These are phyloP conservation scores for Odonthalia washingtoniensis DNA, from an alignment of 31 red algal species.

Conservation along the genomic window DNA sequence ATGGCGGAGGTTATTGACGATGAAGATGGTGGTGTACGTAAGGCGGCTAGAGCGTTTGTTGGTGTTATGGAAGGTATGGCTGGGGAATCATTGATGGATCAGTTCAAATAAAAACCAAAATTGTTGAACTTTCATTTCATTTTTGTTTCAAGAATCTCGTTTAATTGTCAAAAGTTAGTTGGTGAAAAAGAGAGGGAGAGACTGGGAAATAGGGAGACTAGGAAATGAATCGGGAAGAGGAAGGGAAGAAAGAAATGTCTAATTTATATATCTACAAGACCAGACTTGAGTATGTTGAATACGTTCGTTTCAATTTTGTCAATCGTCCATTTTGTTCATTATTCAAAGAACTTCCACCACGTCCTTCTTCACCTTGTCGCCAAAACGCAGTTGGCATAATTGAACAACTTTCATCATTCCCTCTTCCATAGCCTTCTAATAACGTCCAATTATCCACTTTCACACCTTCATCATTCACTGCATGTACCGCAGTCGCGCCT, in stretches of 20 bases:
- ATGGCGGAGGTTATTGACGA: conserved; percentile 79
- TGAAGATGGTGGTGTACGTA: conserved; percentile 51
- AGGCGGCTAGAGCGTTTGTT: conserved; percentile 34
- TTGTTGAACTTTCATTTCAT: too few species aligned
- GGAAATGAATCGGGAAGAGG: too few species aligned
- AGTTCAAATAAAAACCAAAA: conserved; percentile 50
- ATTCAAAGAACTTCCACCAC: not conserved
- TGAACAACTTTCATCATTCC: conserved; percentile 41
- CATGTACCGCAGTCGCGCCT: conserved; percentile 11
- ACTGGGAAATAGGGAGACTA: too few species aligned
- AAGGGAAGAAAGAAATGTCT: too few species aligned
- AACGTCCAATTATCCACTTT: conserved; percentile 62
- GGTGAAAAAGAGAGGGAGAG: too few species aligned
- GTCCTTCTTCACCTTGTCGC: conserved; percentile 47
- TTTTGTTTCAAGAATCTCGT: too few species aligned
- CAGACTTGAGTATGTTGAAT: conserved; percentile 69
- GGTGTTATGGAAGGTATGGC: conserved; percentile 42
- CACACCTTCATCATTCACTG: conserved; percentile 44
- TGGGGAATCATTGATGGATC: conserved; percentile 59
- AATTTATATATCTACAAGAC: too few species aligned
- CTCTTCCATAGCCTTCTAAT: conserved; percentile 69
- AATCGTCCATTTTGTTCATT: conserved; percentile 18
- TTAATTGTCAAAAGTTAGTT: too few species aligned
- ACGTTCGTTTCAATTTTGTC: conserved; percentile 60
- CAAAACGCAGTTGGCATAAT: conserved; percentile 41